Evolutionary conservation across 1,139 yeast species (phyloP), one percentile per base, ranked within the genome.

Genomic region (Saccharomyces hybrid): DNA sequence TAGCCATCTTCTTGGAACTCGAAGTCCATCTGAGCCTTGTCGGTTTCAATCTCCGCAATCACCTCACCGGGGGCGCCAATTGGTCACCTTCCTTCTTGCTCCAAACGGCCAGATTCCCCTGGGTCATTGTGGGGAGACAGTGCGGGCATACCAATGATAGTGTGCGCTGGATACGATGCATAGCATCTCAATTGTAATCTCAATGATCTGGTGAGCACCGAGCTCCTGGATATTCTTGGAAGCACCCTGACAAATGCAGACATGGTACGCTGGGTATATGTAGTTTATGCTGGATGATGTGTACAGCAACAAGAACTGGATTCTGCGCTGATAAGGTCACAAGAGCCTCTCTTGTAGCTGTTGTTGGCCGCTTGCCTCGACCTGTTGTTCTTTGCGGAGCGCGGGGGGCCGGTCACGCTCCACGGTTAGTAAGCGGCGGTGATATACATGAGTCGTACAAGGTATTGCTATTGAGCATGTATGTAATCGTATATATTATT

Each of bases 1-100:
- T 71, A 90, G 57, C 99, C 99, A 57, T 95, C 99, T 66, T 95
- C 99, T 77, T 91, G 98, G 79, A 93, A 93, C 76, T 93, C 99
- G 68, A 90, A 93, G 75, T 95, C 99, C 97, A 93, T 93, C 61
- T 91, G 86, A 56, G 99, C 99, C 79, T 93, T 93, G 73, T 93
- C 99, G 62, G 99, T 93, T 77, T 93, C 99, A 62, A 93, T 86
- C 74, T 93, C 99, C 56, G 97, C 97, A 64, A 93, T 82, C 55
- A 95, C 84, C 70, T 91, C 97, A 73, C 99, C 98, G 29, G 97
- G 29, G 97, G 95, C 28, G 79, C 65, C 64, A 93, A 81, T 72
- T 82, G 75, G 70, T 93, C 98, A 68, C 99, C 99, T 52, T 84
- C 89, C 53, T 81, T 75, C 77, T 90, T 91, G 69, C 83, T 80